Conservation (phyloP, 495 filamentous ascomycete species). For the Sabuloglossum arenarium region DNA sequence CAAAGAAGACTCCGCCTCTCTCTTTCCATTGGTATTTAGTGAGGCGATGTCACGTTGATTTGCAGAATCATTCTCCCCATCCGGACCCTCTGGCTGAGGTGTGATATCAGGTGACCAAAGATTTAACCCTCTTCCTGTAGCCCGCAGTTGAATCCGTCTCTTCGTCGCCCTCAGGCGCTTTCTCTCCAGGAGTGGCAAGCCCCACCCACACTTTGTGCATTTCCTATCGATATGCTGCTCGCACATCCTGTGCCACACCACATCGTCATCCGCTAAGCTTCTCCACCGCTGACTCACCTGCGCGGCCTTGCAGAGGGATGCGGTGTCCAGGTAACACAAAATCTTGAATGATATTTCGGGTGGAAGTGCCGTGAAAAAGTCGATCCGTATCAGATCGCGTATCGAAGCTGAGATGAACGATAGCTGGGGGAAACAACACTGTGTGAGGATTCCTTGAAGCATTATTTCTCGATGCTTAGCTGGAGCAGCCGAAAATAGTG, state of each 20-base stretch:
- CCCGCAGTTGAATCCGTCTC: constrained; percentile 58
- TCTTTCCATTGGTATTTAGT: not conserved
- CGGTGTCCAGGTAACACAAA: constrained; percentile 77
- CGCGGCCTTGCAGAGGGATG: constrained; percentile 89
- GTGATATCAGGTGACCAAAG: constrained; percentile 31
- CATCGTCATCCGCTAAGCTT: constrained; percentile 76
- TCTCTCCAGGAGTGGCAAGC: constrained; percentile 69
- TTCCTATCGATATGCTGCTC: constrained; percentile 95
- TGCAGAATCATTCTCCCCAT: not conserved
- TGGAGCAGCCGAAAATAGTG: constrained; percentile 86
- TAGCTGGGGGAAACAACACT: constrained; percentile 94
- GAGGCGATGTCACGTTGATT: not conserved
- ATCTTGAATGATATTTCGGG: constrained; percentile 86
- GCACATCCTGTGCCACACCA: constrained; percentile 98
- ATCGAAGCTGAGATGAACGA: constrained; percentile 76
- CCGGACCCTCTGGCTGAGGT: constrained; percentile 18
- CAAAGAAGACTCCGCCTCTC: not conserved
- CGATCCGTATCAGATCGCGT: constrained; percentile 82
- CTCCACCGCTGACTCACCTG: constrained; percentile 86
- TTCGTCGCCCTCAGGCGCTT: constrained; percentile 77
- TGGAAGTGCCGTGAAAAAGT: constrained; percentile 76
- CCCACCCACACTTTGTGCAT: constrained; percentile 94
- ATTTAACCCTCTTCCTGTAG: constrained; percentile 26
- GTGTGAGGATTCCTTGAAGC: constrained; percentile 81
- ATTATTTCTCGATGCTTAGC: constrained; percentile 86